A percentile compares a stretch with the other conserved stretches of the same genome.
These are phyloP conservation scores for Draba incana DNA, from an alignment of 345 rosid species.

Conservation along the genomic window DNA sequence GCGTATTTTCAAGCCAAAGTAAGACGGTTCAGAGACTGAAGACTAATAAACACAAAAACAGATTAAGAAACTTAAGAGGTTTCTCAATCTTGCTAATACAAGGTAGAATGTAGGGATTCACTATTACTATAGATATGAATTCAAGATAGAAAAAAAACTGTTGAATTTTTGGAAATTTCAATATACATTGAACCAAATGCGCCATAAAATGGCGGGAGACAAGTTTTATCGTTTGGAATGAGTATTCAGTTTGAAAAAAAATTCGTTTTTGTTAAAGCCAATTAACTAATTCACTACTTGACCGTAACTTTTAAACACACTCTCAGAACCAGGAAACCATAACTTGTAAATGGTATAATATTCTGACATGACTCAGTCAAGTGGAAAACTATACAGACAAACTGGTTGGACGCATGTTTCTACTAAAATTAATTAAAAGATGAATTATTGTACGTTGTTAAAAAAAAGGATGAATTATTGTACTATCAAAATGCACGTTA, in stretches of 20 bases:
- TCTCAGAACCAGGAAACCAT: background rate
- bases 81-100: constrained; percentile 1
- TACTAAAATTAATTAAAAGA: no score
- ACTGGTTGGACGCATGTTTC: no score
- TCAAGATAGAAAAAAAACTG: background rate
- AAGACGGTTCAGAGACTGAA: constrained; percentile 14
- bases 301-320: no score
- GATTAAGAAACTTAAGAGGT: constrained; percentile 7
- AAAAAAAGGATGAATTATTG: no score
- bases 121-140: constrained; percentile 9
- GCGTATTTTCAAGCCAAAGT: constrained; percentile 7
- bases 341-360: background rate
- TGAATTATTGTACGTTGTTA: no score
- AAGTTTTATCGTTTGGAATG: background rate
- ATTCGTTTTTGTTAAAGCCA: no score
- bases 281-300: no score
- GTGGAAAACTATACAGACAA: no score
- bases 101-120: constrained; percentile 16
- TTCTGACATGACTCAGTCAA: no score
- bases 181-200: background rate
- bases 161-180: background rate
- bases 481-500: constrained; percentile 4
- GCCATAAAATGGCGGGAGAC: background rate
- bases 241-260: background rate
- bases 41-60: constrained; percentile 13